These are phyloP conservation scores for Mycena filopes DNA, from an alignment of 768 basidiomycete species.

Conservation along the genomic window DNA sequence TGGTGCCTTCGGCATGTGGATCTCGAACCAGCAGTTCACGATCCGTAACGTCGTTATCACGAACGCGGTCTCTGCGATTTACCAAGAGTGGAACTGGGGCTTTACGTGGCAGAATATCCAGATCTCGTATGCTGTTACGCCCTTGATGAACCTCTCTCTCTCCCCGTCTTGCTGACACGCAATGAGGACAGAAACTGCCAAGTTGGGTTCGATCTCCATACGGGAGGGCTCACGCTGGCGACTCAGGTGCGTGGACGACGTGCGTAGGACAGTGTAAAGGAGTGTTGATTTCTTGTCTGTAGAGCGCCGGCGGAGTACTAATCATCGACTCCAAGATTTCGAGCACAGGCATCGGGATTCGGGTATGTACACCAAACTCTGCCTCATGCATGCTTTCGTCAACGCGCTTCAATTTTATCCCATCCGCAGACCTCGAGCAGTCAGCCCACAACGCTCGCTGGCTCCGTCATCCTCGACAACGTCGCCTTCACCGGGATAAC, in stretches of 20 bases:
- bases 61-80: constrained; percentile 10
- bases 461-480: constrained; percentile 13
- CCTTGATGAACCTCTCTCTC: not conserved
- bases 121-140: constrained; percentile 4
- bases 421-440: not conserved
- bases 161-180: not conserved
- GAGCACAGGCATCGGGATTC: constrained; percentile 8
- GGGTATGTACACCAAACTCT: no score
- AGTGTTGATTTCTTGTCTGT: not conserved
- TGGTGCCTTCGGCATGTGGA: constrained; percentile 23
- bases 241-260: not conserved
- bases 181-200: constrained; percentile 9
- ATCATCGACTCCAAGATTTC: constrained; percentile 8
- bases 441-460: constrained; percentile 2
- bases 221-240: constrained; percentile 2
- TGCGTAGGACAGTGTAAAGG: not conserved
- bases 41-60: constrained; percentile 20
- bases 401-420: not conserved
- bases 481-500: constrained; percentile 2
- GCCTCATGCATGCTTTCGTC: no score
- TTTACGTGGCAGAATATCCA: constrained; percentile 21
- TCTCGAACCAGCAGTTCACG: constrained; percentile 26
- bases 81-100: constrained; percentile 12
- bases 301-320: constrained; percentile 10
- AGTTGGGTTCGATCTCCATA: constrained; percentile 17